These are phyloP conservation scores for Zygoascus ofunaensis DNA, from an alignment of 805 yeast species.

Conservation along the genomic window DNA sequence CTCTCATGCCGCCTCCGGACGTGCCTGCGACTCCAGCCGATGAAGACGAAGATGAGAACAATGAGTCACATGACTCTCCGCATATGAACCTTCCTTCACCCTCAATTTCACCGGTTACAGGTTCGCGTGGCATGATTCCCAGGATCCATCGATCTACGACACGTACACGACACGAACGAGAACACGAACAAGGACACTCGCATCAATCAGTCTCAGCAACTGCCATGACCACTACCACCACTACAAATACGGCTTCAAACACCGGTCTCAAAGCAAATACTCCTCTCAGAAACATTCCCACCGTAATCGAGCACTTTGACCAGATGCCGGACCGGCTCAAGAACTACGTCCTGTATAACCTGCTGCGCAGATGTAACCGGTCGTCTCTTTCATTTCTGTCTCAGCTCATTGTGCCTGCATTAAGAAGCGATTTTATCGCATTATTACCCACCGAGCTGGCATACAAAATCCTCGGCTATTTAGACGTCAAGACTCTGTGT, in stretches of 20 bases:
- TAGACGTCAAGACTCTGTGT: conserved; percentile 56
- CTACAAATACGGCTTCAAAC: neutral
- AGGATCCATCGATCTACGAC: neutral
- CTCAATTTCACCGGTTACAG: conserved; percentile 1
- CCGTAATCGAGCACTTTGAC: conserved; percentile 26
- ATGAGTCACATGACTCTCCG: neutral
- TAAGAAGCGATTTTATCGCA: conserved; percentile 65
- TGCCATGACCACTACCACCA: neutral
- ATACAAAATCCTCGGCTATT: conserved; percentile 49
- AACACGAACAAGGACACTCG: too few species aligned
- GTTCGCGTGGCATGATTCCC: neutral
- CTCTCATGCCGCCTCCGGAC: neutral
- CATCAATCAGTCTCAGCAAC: too few species aligned
- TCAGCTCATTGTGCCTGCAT: conserved; percentile 40
- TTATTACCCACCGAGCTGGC: conserved; percentile 70
- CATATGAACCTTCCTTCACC: conserved; percentile 1
- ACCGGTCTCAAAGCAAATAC: neutral
- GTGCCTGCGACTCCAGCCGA: neutral
- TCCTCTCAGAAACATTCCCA: conserved; percentile 13
- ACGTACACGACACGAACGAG: too few species aligned
- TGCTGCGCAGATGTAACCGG: conserved; percentile 52
- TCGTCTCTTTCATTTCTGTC: conserved; percentile 52
- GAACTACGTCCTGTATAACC: conserved; percentile 42
- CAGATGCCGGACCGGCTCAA: conserved; percentile 38
- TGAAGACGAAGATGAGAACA: neutral